Base-by-base conservation (phyloP, 345 rosid species). In the Brassica cretica region DNA sequence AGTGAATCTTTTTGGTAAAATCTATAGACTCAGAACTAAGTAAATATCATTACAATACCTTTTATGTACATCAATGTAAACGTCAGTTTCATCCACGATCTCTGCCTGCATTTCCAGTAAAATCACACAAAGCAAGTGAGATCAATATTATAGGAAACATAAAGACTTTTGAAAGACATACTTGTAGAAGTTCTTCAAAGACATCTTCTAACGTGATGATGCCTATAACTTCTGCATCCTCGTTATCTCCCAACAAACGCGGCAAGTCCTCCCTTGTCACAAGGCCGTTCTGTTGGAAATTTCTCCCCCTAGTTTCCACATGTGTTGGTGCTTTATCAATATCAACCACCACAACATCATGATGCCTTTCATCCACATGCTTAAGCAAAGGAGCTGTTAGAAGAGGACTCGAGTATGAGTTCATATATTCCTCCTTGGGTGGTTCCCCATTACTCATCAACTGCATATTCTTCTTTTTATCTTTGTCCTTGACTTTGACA, bases 141-240 rank as follows among this genome's bases (percentile, higher is more conserved):
- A 29, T 44, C 25, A 11, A 30, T 41, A 66, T 2, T 2, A 39
- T 18, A 55, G 24, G 71, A 56, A 15, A 78, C 66, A 15, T 37
- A 14, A 15, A 75, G 62, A 76, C 68, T 33, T 51, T 69, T 68
- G 10, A 60, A 64, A 44, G 51, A 44, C 76, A 68, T 84, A 91
- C 97, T 82, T 91, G 94, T 78, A 91, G 80, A 66, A 91, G 92
- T 83, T 91, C 97, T 87, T 91, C 97, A 55, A 89, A 89, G 64
- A 91, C 97, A 84, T 91, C 97, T 79, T 88, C 94, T 32, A 91
- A 84, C 15, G 93, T 91, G 75, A 91, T 89, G 75, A 91, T 91
- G 67, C 97, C 97, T 80, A 87, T 83, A 77, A 88, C 91, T 82
- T 89, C 97, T 7, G 89, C 93, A 67, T 91, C 94, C 76, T 89